Base-by-base conservation (phyloP, 2,329 filamentous ascomycete species). In the Coniochaeta pulveracea region DNA sequence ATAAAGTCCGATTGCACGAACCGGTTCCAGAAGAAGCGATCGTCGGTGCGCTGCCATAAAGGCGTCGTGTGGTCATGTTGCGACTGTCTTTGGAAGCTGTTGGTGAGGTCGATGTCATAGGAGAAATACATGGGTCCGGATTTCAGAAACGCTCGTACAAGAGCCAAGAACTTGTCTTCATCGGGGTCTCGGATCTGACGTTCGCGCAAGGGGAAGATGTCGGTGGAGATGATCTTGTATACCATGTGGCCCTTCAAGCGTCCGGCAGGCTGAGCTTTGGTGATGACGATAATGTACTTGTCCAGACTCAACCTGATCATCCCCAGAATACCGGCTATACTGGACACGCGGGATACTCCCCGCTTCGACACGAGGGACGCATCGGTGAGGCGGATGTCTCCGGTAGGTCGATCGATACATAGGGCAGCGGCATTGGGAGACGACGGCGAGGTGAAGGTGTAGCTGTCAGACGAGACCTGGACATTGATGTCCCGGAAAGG, bases 21-120 rank as follows among this genome's bases (percentile, higher is more conserved):
- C 42, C 80, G 80, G 60, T 98, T 98, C 85, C 89, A 98, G 66
- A 95, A 98, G 67, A 98, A 98, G 43, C 91, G 85, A 54, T 96
- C 88, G 56, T 98, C 91, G 42, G 89, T 80, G 45, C 86, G 71
- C 65, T 82, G 80, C 91, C 91, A 98, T 37, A 96, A 60, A 10
- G 91, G 88, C 35, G 70, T 64, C 11, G 72, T 71, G 36, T 64
- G 61, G 53, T 93, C 76, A 43, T 76, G 66, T 44, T 88, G 76
- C 4, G 88, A 78, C 55, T 96, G 91, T 42, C 91, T 78, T 61
- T 98, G 91, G 63, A 96, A 94, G 53, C 76, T 88, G 65, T 93
- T 98, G 46, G 91, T 98, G 43, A 98, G 72, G 58, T 98, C 91
- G 55, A 93, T 76, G 7, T 88, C 89, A 64, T 98, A 98, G 37